Base-by-base conservation (phyloP, 192 early-diverging fungal species). In the Linnemannia hyalina region DNA sequence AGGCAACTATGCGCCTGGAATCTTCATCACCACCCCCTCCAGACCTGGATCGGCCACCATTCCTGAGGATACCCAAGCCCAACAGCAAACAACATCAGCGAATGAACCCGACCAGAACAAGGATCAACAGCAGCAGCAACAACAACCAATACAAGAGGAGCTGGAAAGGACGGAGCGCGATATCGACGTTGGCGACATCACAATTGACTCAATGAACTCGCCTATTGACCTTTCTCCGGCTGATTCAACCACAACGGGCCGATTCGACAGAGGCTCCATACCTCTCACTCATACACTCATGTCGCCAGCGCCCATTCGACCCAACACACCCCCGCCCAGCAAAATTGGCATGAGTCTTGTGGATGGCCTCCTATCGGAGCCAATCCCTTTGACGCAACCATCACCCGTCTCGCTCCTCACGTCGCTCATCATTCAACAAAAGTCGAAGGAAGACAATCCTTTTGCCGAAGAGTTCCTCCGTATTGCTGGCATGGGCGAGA, bases 381-480 rank as follows among this genome's bases (percentile, higher is more conserved):
- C 79, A 4, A 71, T 85, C 70, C 68, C 54, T 35, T 49, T 82
- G 41, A 32, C 29, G 1, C 54, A 74, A 40, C 74, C 86, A 6
- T 73, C 80, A 23, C 83, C 87, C 35, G 78, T 88, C 26, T 96
- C 96, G 1, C 91, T 93, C 0, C 82, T 96, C 32, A 90, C 92
- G 1, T 90, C 89, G 23, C 88, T 96, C 73, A 89, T 97, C 80
- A 90, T 86, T 8, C 91, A 91, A 76, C 92, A 94, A 68, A 89
- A 92, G 41, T 91, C 88, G 1, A 89, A 86, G 42, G 89, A 89
- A 2, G 85, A 92, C 46, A 96, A 96, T 68, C 93, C 94, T 11
- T 94, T 96, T 80, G 90, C 94, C 0, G 94, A 92, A 52, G 90
- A 93, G 74, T 97, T 94, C 78, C 87, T 91, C 13, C 82, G 90